Evolutionary conservation across 2,329 filamentous ascomycete species (phyloP).

Genomic region (Elsinoe fawcettii): DNA sequence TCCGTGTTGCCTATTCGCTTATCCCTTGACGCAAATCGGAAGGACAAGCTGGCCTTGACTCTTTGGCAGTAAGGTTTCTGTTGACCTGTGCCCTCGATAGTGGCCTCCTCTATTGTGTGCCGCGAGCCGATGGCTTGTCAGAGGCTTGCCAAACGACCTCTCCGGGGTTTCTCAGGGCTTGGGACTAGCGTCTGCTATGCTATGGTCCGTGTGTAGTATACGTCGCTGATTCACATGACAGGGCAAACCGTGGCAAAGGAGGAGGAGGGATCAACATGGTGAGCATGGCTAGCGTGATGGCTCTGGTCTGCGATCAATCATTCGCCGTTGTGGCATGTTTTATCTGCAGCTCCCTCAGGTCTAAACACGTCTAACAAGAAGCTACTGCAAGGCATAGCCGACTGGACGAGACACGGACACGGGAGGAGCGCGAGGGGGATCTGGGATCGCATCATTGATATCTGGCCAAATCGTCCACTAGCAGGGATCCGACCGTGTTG

Average conservation of each 20-base stretch:
- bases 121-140: not conserved
- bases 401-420: not conserved
- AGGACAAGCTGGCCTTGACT: not conserved
- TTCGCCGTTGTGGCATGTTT: slow-evolving; percentile 8
- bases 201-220: not conserved
- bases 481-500: slow-evolving; percentile 2
- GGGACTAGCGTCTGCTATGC: not conserved
- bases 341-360: not conserved
- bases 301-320: not conserved
- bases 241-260: not conserved
- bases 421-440: slow-evolving; percentile 10
- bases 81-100: not conserved
- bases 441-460: slow-evolving; percentile 10
- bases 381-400: slow-evolving; percentile 4
- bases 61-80: not conserved
- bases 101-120: not conserved
- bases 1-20: not conserved
- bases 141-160: not conserved
- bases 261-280: not conserved
- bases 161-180: not conserved
- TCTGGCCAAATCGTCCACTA: slow-evolving; percentile 7
- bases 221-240: not conserved
- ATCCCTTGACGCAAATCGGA: not conserved
- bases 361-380: not conserved
- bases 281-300: not conserved